phyloP scores from a whole-genome alignment of 176 grass and related monocot genomes.

The Phyllostachys edulis region DNA sequence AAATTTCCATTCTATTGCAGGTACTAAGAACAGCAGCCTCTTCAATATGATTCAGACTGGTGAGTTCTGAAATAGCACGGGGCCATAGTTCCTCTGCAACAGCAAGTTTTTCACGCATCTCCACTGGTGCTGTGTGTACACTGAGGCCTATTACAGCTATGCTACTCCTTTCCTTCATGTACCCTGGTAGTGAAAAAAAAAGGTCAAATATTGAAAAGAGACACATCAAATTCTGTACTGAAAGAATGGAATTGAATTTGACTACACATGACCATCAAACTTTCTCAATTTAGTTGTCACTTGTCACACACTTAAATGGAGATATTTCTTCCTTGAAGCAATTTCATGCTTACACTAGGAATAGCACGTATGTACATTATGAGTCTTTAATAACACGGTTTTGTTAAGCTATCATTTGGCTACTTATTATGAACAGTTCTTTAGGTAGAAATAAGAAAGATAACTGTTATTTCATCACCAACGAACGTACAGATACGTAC shows the following conservation, averaged over 20 bases:
- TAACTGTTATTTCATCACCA: background rate
- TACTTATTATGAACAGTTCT: background rate
- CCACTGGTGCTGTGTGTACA: conserved; percentile 86
- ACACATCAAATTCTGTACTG: background rate
- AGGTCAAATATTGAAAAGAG: conserved; percentile 20
- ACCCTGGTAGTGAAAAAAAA: conserved; percentile 54
- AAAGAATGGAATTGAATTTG: background rate
- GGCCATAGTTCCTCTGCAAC: conserved; percentile 91
- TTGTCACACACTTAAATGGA: background rate
- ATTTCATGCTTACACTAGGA: background rate
- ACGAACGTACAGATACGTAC: background rate
- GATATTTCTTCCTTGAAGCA: background rate
- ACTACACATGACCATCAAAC: background rate
- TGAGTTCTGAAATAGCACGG: conserved; percentile 87
- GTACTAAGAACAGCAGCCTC: conserved; percentile 98
- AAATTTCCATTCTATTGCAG: conserved; percentile 98
- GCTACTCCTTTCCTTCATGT: conserved; percentile 97
- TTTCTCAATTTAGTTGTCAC: background rate
- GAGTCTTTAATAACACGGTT: background rate
- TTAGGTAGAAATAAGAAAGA: background rate
- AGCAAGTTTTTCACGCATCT: conserved; percentile 95
- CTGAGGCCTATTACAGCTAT: conserved; percentile 93
- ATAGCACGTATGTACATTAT: background rate
- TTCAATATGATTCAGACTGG: conserved; percentile 84
- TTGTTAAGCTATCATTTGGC: background rate